Conservation (phyloP, 345 rosid genomes). For the Brassica rapa region DNA sequence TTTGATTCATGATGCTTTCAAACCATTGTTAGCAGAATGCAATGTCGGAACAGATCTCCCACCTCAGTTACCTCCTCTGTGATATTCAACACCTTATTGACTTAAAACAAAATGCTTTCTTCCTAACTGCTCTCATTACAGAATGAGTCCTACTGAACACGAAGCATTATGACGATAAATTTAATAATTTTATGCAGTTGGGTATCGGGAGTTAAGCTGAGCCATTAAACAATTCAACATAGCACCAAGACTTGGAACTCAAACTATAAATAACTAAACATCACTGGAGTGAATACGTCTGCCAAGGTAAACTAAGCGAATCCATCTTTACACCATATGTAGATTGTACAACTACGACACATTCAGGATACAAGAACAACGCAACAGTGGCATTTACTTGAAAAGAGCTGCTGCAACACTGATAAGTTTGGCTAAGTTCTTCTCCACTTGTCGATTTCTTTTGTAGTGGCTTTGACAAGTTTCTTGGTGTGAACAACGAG, state of each 20-base stretch:
- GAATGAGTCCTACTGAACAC: no score
- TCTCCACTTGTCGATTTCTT: constrained; percentile 85
- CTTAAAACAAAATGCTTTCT: no score
- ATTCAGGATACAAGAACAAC: neutral
- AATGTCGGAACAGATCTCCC: no score
- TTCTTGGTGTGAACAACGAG: constrained; percentile 63
- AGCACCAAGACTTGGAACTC: neutral
- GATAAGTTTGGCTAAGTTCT: constrained; percentile 38
- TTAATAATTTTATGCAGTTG: neutral
- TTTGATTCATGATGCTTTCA: no score
- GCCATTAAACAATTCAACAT: neutral
- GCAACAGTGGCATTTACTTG: neutral
- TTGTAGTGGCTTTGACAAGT: constrained; percentile 61
- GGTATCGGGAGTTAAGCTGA: neutral
- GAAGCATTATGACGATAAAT: no score
- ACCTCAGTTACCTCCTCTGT: no score
- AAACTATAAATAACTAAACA: neutral
- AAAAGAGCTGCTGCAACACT: neutral
- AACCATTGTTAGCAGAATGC: no score
- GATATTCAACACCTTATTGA: no score
- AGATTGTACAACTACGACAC: neutral
- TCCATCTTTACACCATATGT: neutral
- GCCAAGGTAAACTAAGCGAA: neutral
- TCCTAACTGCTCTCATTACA: no score
- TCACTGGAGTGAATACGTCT: neutral